Base-by-base conservation (phyloP, 306 rosid genomes). In the Alnus rubra region DNA sequence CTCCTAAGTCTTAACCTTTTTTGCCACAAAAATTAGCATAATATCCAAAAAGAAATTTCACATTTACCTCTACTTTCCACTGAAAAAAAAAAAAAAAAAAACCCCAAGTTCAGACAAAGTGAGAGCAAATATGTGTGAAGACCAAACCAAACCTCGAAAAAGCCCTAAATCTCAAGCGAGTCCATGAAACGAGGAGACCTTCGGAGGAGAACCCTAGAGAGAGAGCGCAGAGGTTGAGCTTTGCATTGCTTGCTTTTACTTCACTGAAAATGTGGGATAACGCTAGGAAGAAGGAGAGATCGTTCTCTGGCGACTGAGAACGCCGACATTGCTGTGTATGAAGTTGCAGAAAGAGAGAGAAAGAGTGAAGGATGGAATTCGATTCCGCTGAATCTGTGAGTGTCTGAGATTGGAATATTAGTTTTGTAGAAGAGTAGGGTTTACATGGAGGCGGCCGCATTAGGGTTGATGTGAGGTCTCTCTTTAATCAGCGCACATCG, bases 361-460 rank as follows among this genome's bases (percentile, higher is more conserved):
- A 51, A 11, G 65, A 76, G 69, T 75, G 31, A 2, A 56, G 33
- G 73, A 65, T 70, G 76, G 88, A 31, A 84, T 76, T 63, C 16
- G 87, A 74, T 79, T 82, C 77, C 59, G 77, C 73, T 65, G 76
- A 68, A 72, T 79, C 81, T 62, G 35, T 60, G 52, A 33, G 33
- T 82, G 91, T 88, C 90, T 72, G 89, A 76, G 78, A 88, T 81
- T 79, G 90, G 86, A 77, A 79, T 83, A 80, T 91, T 92, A 89
- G 97, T 89, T 87, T 84, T 74, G 75, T 71, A 72, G 79, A 64
- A 55, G 67, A 51, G 71, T 49, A 73, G 58, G 80, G 81, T 59
- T 86, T 67, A 18, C 7, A 48, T 83, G 81, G 63, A 80, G 78
- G 74, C 45, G 9, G 75, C 75, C 84, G 76, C 81, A 74, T 72